Conservation (phyloP, 1,139 yeast genomes). For the Candida gigantensis region DNA sequence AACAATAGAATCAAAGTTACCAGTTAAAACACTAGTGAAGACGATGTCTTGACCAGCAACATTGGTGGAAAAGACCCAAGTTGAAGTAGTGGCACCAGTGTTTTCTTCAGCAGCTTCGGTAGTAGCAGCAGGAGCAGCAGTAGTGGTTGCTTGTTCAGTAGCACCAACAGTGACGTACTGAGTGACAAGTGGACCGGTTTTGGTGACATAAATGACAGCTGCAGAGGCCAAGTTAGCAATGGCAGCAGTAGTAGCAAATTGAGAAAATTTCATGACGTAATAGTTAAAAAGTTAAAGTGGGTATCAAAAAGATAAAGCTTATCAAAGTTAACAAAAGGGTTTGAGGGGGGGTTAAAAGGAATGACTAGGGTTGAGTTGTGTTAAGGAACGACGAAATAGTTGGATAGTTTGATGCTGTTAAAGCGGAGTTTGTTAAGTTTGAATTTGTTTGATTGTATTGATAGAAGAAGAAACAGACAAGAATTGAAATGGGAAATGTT, state of each 20-base stretch:
- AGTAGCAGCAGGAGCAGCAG: conserved; percentile 2
- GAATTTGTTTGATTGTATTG: conserved; percentile 1
- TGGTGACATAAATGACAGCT: conserved; percentile 26
- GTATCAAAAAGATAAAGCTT: conserved; percentile 1
- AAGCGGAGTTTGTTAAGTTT: too few species aligned
- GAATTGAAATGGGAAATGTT: conserved; percentile 1
- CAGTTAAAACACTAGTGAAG: conserved; percentile 12
- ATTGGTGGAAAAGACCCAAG: conserved; percentile 15
- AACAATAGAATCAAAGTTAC: conserved; percentile 3
- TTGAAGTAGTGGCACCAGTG: conserved; percentile 8
- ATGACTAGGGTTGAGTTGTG: conserved; percentile 6
- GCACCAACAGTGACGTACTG: conserved; percentile 2
- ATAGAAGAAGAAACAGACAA: conserved; percentile 1
- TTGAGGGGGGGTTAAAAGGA: too few species aligned
- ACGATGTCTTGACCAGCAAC: conserved; percentile 13
- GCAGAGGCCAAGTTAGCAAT: conserved; percentile 19
- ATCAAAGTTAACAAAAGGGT: conserved; percentile 2
- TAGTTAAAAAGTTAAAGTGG: conserved; percentile 1
- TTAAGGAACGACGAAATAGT: conserved; percentile 4
- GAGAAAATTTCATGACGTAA: conserved; percentile 9
- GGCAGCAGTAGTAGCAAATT: conserved; percentile 12
- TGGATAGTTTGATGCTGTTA: neutral
- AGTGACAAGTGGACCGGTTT: conserved; percentile 15
- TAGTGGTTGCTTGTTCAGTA: neutral
- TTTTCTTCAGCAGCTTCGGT: conserved; percentile 8